Conservation (phyloP, 495 filamentous ascomycete genomes). For the Podospora anserina region DNA sequence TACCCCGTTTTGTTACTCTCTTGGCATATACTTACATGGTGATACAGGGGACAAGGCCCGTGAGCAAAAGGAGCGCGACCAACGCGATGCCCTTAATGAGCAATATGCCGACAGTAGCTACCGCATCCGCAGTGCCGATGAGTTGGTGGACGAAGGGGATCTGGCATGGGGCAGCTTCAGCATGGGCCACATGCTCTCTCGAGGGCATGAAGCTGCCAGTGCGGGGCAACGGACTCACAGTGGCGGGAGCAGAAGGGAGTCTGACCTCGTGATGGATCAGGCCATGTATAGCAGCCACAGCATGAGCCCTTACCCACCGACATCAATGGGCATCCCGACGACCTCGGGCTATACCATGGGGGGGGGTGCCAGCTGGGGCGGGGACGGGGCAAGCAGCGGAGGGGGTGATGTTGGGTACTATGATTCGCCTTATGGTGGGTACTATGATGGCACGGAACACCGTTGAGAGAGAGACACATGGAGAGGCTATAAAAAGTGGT, state of each 20-base stretch:
- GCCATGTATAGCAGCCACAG: constrained; percentile 7
- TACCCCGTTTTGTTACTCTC: neutral
- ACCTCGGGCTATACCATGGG: neutral
- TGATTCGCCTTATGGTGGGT: constrained; percentile 10
- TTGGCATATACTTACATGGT: constrained; percentile 19
- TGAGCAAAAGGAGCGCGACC: constrained; percentile 55
- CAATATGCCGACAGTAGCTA: constrained; percentile 55
- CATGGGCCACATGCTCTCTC: constrained; percentile 52
- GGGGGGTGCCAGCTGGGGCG: neutral
- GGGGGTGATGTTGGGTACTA: constrained; percentile 7
- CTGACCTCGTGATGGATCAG: neutral
- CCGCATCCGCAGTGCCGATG: constrained; percentile 49
- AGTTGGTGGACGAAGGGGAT: constrained; percentile 41
- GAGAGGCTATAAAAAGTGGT: neutral
- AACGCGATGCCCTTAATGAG: constrained; percentile 56
- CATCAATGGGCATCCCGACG: neutral
- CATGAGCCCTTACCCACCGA: neutral
- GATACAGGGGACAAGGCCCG: constrained; percentile 56
- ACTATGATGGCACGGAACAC: constrained; percentile 11
- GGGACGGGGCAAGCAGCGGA: neutral
- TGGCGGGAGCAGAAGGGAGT: constrained; percentile 1
- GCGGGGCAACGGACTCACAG: constrained; percentile 10
- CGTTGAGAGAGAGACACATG: neutral
- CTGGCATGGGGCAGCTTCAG: constrained; percentile 61
- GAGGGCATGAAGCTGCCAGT: constrained; percentile 49